Evolutionary conservation across 257 asterid species (phyloP).

Genomic region (Penstemon newberryi): DNA sequence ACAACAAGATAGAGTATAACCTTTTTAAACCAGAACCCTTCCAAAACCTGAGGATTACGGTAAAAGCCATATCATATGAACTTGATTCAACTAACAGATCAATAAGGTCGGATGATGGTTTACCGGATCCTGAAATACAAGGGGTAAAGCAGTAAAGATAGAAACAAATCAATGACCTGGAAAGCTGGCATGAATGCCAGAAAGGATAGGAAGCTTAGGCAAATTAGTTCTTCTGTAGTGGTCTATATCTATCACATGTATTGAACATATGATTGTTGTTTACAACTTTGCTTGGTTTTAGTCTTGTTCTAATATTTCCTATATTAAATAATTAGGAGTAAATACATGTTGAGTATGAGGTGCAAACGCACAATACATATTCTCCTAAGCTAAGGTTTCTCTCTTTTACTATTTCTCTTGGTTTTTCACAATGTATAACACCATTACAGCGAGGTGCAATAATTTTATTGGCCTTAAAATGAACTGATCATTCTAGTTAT

Average conservation of each 20-base stretch:
- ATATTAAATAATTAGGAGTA: too few relatives aligned
- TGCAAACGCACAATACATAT: too few relatives aligned
- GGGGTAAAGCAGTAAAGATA: conserved; percentile 7
- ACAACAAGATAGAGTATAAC: conserved; percentile 38
- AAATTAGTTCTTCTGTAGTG: conserved; percentile 8
- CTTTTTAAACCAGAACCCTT: conserved; percentile 81
- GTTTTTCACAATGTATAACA: background rate
- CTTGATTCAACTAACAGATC: conserved; percentile 88
- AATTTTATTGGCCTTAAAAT: conserved; percentile 19
- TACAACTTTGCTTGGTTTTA: too few relatives aligned
- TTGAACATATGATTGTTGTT: too few relatives aligned
- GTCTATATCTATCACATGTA: background rate
- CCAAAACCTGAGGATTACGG: conserved; percentile 83
- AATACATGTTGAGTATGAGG: too few relatives aligned
- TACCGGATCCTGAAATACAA: conserved; percentile 58
- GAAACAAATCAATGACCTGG: conserved; percentile 17
- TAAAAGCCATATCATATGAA: conserved; percentile 87
- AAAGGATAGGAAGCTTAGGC: conserved; percentile 13
- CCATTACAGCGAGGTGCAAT: conserved; percentile 13
- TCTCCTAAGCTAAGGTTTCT: too few relatives aligned
- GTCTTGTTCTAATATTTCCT: too few relatives aligned
- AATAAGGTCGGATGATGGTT: conserved; percentile 64
- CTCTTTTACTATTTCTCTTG: too few relatives aligned
- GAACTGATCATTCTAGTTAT: background rate
- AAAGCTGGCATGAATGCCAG: conserved; percentile 10